Conservation (phyloP, 2,329 filamentous ascomycete species). For the Talaromyces sp. region DNA sequence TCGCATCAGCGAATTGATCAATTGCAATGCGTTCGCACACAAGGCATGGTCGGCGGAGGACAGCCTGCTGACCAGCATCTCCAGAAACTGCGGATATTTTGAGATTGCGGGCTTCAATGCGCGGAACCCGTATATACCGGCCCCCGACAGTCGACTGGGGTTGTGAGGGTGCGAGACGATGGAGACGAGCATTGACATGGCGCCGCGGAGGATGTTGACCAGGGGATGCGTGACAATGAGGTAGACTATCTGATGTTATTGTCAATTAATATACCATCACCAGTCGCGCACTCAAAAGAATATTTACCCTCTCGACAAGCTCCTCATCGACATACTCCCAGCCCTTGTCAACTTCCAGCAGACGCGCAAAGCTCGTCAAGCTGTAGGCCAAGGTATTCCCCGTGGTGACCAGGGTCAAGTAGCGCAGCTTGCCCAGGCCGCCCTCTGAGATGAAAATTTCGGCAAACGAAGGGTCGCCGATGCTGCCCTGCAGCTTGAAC, state of each 20-base stretch:
- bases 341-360: constrained; percentile 95
- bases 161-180: constrained; percentile 79
- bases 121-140: constrained; percentile 73
- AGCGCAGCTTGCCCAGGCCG: constrained; percentile 73
- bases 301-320: constrained; percentile 53
- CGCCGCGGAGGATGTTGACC: constrained; percentile 93
- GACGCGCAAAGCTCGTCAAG: constrained; percentile 76
- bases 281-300: not conserved
- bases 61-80: constrained; percentile 85
- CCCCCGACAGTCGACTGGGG: constrained; percentile 44
- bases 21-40: constrained; percentile 89
- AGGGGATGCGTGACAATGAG: constrained; percentile 91
- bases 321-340: constrained; percentile 66
- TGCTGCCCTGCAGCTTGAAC: constrained; percentile 93
- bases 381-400: constrained; percentile 97
- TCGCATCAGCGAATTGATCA: constrained; percentile 91
- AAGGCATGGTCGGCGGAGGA: constrained; percentile 92
- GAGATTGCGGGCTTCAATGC: constrained; percentile 88
- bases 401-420: constrained; percentile 75
- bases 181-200: constrained; percentile 93
- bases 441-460: constrained; percentile 92
- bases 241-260: constrained; percentile 63
- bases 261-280: not conserved
- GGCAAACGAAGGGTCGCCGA: constrained; percentile 93
- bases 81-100: constrained; percentile 87